Percentiles rank a stretch among this genome's conserved stretches.
These are phyloP conservation scores for Annulohypoxylon bovei DNA, from an alignment of 495 filamentous ascomycete species.

Conservation along the genomic window DNA sequence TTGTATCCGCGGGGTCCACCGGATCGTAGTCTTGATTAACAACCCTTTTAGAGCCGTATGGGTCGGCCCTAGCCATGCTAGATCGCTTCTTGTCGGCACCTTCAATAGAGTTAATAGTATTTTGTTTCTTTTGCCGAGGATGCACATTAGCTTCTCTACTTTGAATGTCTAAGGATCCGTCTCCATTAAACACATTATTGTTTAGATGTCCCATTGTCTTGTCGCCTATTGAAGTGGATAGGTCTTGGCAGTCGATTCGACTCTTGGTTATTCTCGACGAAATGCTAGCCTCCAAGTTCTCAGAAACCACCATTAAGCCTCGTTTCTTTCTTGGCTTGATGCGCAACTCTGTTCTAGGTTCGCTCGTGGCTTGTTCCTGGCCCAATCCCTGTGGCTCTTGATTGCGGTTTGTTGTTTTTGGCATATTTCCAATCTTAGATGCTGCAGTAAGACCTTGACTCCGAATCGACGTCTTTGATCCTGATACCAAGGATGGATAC, in stretches of 20 bases:
- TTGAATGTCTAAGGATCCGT: background rate
- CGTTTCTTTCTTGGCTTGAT: slow-evolving; percentile 55
- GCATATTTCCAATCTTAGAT: background rate
- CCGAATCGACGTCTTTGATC: background rate
- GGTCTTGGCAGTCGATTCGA: background rate
- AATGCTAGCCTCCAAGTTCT: slow-evolving; percentile 33
- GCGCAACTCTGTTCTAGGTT: slow-evolving; percentile 52
- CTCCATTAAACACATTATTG: background rate
- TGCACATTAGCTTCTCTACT: background rate
- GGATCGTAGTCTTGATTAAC: background rate
- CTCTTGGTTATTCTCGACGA: slow-evolving; percentile 9
- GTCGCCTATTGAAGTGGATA: background rate
- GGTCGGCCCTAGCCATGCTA: background rate
- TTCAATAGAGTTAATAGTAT: background rate
- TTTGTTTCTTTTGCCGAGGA: slow-evolving; percentile 1
- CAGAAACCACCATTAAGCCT: slow-evolving; percentile 51
- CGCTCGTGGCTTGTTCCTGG: slow-evolving; percentile 15
- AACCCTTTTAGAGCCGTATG: background rate
- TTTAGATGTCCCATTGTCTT: background rate
- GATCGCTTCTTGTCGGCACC: no score
- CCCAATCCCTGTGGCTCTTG: background rate
- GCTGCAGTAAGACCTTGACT: background rate
- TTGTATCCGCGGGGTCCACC: background rate
- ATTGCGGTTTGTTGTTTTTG: background rate
- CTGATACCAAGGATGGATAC: background rate